Base-by-base conservation (phyloP, 768 basidiomycete species). In the Cystoderma amianthinum region DNA sequence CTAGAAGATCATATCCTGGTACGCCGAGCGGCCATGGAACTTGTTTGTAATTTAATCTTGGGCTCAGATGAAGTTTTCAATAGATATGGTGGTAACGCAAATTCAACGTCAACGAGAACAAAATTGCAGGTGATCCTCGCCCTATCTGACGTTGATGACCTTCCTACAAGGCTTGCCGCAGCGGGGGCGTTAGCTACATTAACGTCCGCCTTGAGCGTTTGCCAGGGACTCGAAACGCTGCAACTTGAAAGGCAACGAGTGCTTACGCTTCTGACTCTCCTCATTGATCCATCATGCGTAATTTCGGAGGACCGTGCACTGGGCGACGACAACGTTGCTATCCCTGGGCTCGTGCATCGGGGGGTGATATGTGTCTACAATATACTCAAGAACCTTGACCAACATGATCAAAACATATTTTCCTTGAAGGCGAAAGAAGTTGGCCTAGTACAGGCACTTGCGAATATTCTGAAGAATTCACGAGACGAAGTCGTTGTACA, bases 171-270 rank as follows among this genome's bases (percentile, higher is more conserved):
- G 23, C 58, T 89, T 12, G 95, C 95, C n/a, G 90, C 94, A 1
- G 82, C 88, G 0, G 95, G 94, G 13, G 87, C 92, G 2, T 65
- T 97, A 30, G 92, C 95, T 3, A 83, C 81, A 20, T 61, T 99
- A 41, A 84, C 85, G 1, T 67, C 71, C 18, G 74, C 80, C 0
- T 67, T 71, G 1, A 63, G 63, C 21, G 80, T 78, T 9, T 92
- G 89, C 53, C 55, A 60, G 4, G 64, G 69, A 2, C 62, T 95
- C n/a, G 55, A 81, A 12, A 65, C 68, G 23, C 72, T 92, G 19
- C 80, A 90, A 54, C 61, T 61, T 33, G 82, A 87, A 43, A 73
- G 72, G 22, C 76, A 74, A 44, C 72, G 79, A 32, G 72, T 82
- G 5, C 61, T 89, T n/a, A 58, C 70, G 2, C 74, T 89, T 39